Evolutionary conservation across 768 basidiomycete species (phyloP).

Genomic region (Imleria badia): DNA sequence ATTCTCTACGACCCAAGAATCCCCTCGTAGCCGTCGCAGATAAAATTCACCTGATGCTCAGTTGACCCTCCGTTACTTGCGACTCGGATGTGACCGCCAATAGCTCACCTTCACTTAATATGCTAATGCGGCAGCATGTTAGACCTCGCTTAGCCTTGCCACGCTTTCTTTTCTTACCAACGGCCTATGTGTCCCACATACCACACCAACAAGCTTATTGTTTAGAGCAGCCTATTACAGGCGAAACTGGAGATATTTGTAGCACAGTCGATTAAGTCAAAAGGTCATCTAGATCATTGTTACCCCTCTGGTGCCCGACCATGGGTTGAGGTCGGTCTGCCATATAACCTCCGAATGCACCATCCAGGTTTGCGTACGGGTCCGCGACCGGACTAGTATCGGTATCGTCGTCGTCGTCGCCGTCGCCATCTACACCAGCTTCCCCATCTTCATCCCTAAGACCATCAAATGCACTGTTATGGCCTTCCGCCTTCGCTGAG

Average conservation of each 20-base stretch:
- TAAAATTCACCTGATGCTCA: conserved; percentile 31
- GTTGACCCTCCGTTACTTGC: conserved; percentile 12
- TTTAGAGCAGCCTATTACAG: conserved; percentile 5
- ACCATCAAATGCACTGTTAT: conserved; percentile 9
- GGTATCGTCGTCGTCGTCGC: conserved; percentile 41
- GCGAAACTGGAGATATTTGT: neutral
- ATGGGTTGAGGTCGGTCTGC: conserved; percentile 74
- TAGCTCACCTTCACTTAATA: neutral
- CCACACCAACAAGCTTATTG: conserved; percentile 2
- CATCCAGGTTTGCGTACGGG: conserved; percentile 82
- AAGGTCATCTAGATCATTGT: conserved; percentile 63
- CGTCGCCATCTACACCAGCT: conserved; percentile 33
- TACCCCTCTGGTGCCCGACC: conserved; percentile 38
- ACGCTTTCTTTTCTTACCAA: neutral
- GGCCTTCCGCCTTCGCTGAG: neutral
- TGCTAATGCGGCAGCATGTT: neutral
- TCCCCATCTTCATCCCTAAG: conserved; percentile 26
- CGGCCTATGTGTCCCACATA: conserved; percentile 7
- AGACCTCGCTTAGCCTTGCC: neutral
- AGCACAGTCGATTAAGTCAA: conserved; percentile 45
- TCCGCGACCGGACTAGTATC: conserved; percentile 42
- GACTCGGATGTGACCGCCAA: neutral
- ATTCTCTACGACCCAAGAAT: conserved; percentile 68
- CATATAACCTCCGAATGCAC: conserved; percentile 71
- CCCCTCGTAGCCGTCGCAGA: conserved; percentile 28